Evolutionary conservation across 176 grass and related monocot genomes (phyloP).

Genomic region (Triticum timopheevii): DNA sequence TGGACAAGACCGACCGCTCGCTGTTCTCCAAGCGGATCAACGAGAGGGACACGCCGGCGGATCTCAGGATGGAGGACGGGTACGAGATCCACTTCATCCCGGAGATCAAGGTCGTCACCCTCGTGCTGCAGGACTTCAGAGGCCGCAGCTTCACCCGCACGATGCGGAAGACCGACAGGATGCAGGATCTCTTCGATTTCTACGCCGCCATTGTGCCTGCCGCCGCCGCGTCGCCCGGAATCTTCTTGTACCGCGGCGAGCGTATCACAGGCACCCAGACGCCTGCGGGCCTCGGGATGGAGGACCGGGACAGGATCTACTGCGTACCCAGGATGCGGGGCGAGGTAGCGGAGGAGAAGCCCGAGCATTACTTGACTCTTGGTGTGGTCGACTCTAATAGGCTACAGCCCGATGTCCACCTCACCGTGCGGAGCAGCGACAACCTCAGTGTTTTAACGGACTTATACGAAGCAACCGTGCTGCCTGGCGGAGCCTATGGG

Average conservation of each 20-base stretch:
- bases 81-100: not conserved
- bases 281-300: not conserved
- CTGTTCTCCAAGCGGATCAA: not conserved
- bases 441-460: not conserved
- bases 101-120: not conserved
- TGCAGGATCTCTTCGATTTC: not conserved
- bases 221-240: not conserved
- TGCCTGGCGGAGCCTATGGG: not conserved
- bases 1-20: not conserved
- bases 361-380: not conserved
- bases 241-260: not conserved
- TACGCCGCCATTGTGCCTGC: not conserved
- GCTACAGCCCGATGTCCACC: not conserved
- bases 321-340: not conserved
- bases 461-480: not conserved
- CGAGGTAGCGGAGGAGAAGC: not conserved
- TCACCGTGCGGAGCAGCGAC: not conserved
- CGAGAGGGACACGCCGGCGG: not conserved
- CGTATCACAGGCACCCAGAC: not conserved
- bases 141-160: not conserved
- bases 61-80: not conserved
- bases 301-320: not conserved
- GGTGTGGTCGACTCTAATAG: rapidly evolving
- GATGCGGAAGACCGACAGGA: not conserved
- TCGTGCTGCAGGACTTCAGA: not conserved